Evolutionary conservation across 2,329 filamentous ascomycete species (phyloP), one percentile per base, ranked within the genome.

Genomic region (Macrophomina pseudophaseolina): DNA sequence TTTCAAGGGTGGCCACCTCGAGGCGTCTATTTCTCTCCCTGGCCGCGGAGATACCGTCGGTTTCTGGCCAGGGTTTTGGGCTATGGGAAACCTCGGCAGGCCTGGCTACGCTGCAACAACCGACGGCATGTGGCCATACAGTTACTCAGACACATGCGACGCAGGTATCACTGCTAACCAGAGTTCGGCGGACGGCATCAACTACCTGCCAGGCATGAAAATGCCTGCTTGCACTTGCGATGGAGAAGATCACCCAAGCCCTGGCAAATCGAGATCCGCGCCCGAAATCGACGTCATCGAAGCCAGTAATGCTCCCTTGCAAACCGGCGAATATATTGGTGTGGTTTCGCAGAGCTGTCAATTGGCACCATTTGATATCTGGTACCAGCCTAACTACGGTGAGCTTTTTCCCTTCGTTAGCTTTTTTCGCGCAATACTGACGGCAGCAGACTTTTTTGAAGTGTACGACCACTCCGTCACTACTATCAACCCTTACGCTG

Each of bases 61-160:
- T 66, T 90, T 91, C 77, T 92, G 90, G 90, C 90, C 90, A 49
- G 90, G 90, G 76, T 90, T 91, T 76, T 92, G 90, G 90, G 83
- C 88, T 0, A 91, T 92, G 88, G 90, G 90, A 4, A 92, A 92
- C 72, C 82, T 92, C 28, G 90, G 87, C 44, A 84, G 90, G 69
- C 87, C 90, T 32, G 90, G 90, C 12, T 90, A 90, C 75, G 83
- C 87, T 38, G 86, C 88, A 9, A 90, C 89, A 1, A 91, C 89
- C 0, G 89, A 92, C 69, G 90, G 90, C 4, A 82, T 91, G 76
- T 92, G 90, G 90, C 90, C 90, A 0, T 92, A 91, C 79, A 90
- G 87, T 70, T 92, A 92, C 73, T 83, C 87, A 70, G 84, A 91
- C 71, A 78, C 84, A 51, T 92, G 90, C 72, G 90, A 92, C 75